phyloP scores from a whole-genome alignment of 805 yeast species.

The Blastobotrys muscicola region DNA sequence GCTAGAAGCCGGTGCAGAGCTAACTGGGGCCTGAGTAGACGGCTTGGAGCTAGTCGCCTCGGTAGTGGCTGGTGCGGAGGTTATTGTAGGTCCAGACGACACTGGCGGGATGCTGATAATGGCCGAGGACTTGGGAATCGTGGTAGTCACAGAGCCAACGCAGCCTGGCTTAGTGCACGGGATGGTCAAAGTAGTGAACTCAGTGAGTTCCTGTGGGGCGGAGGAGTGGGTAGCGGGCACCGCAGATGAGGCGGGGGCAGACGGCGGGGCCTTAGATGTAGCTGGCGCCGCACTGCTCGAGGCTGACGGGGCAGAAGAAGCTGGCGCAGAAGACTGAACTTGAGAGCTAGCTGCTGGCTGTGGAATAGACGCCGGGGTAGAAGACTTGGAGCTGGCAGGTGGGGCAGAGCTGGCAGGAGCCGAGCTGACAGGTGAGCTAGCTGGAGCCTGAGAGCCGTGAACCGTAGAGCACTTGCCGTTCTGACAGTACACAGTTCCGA shows the following conservation, averaged over 20 bases:
- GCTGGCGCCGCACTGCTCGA: no score
- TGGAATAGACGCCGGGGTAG: background rate
- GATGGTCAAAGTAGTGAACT: conserved; percentile 2
- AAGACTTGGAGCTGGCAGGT: background rate
- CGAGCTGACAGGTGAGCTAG: background rate
- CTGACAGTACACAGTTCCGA: background rate
- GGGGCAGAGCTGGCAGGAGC: background rate
- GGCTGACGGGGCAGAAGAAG: no score
- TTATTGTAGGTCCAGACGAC: no score
- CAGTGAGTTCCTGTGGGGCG: background rate
- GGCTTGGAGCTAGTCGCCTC: no score
- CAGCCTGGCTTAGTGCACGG: conserved; percentile 10
- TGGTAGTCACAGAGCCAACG: background rate
- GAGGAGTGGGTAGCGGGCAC: background rate
- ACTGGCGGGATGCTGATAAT: background rate
- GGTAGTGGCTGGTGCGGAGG: no score
- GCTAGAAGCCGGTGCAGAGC: background rate
- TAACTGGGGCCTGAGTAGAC: no score
- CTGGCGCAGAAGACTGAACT: no score
- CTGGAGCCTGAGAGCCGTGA: background rate
- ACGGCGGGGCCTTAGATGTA: background rate
- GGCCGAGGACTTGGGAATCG: background rate
- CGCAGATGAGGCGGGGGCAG: background rate
- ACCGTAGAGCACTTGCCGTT: conserved; percentile 1
- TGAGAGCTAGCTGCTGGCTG: no score